Evolutionary conservation across 108 stramenopile genomes (phyloP), one percentile per base, ranked within the genome.

Genomic region (Seminavis robusta): DNA sequence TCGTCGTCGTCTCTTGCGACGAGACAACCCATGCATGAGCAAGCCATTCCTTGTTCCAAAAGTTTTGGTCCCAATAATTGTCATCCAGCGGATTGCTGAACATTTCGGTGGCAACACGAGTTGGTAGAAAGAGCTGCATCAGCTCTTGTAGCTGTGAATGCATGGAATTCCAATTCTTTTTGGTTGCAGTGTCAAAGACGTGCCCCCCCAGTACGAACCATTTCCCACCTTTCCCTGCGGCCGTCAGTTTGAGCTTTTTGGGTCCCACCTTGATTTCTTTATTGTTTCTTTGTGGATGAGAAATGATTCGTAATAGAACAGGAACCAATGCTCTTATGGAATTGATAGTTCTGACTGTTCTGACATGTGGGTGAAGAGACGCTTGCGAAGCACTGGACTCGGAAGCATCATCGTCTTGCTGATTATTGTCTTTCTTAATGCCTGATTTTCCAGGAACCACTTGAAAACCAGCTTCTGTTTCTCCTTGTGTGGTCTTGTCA

Each of bases 191-290:
- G 25, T 45, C 62, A 47, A 47, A 71, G 17, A 52, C 57, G 3
- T 54, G 11, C 7, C 40, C 53, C 13, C 70, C 70, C 2, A 71
- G 20, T 15, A 69, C 33, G 60, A 62, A 71, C 25, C 63, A 71
- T 17, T 21, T 59, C 0, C 23, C 6, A 3, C 32, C 55, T 28
- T 57, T 41, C 29, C 28, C 38, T 34, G 24, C 59, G 19, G 52
- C 53, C 43, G 49, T 61, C 21, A 29, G 49, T 9, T 47, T 27
- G 17, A 26, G 29, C 17, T 46, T 38, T 21, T n/a, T n/a, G n/a
- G n/a, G n/a, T n/a, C 41, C 30, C 0, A 61, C 52, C 20, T 44
- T 17, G 0, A 56, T 29, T 7, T 39, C 33, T 17, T 49, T 51
- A 47, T 61, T 52, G 19, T 47, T 63, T 15, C 51, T 32, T 20